Base-by-base conservation (phyloP, 2,329 filamentous ascomycete genomes). In the Truncatella angustata region DNA sequence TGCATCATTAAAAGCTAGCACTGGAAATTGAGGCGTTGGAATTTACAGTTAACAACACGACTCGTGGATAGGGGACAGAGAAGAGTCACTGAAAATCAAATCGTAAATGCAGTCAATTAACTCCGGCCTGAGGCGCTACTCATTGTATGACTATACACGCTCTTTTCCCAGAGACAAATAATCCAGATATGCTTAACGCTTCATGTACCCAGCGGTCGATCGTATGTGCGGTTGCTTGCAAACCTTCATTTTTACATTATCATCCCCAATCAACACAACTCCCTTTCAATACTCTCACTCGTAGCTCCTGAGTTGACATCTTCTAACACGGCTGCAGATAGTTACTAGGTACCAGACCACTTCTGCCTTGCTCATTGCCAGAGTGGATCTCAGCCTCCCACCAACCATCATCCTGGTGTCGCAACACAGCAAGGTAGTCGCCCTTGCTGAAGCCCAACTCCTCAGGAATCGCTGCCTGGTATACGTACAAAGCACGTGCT, bases 391-490 rank as follows among this genome's bases (percentile, higher is more conserved):
- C 93, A 11, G 95, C 95, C 74, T 99, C 94, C 94, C 95, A 99
- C 94, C 94, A 99, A 18, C 94, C 94, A 66, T 99, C 94, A 67
- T 99, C 94, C 72, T 99, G 94, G 63, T 96, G 84, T 54, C 92
- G 82, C 43, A 97, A 76, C 12, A 99, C 86, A 2, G 93, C 91
- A 12, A 99, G 78, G 54, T 93, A 85, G 66, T 99, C 95, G 44
- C 92, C 92, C 74, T 99, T 99, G 43, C 80, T 79, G 70, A 99
- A 99, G 12, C 88, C 88, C 18, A 99, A 76, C 71, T 99, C 95
- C 67, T 97, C 94, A 0, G 93, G 91, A 53, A 99, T 99, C 20
- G 91, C 93, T 2, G 94, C 91, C 65, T 88, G 85, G 70, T 99
- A 99, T 75, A 90, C 85, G 71, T 97, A 99, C 76, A 97, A 80